Evolutionary conservation across 805 yeast genomes (phyloP).

Genomic region (Tetrapisispora pingtungensis): DNA sequence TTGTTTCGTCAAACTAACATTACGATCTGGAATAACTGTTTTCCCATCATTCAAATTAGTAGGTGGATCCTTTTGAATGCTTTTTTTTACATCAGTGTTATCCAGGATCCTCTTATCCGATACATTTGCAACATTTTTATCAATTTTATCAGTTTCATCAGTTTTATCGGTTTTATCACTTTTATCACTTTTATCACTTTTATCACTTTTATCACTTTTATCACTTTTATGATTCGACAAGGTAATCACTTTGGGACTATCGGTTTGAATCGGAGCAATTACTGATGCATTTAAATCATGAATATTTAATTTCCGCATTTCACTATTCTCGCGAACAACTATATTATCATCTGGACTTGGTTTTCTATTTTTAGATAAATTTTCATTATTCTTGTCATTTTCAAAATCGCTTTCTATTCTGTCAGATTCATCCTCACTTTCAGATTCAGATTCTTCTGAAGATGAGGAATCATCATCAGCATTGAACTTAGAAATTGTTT

Average conservation of each 20-base stretch:
- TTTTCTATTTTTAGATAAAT: background rate
- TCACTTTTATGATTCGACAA: too few species aligned
- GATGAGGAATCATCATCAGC: conserved; percentile 2
- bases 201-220: too few species aligned
- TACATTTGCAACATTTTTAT: too few species aligned
- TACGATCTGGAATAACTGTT: conserved; percentile 23
- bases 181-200: too few species aligned
- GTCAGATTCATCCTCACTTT: conserved; percentile 8
- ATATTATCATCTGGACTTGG: conserved; percentile 8
- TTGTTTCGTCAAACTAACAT: conserved; percentile 34
- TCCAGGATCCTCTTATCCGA: background rate
- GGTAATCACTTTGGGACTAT: background rate
- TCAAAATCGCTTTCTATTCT: conserved; percentile 13
- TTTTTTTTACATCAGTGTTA: background rate
- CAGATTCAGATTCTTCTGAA: conserved; percentile 4
- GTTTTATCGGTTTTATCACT: too few species aligned
- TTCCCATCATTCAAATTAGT: background rate
- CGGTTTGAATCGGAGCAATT: background rate
- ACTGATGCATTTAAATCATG: conserved; percentile 17
- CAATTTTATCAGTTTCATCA: too few species aligned
- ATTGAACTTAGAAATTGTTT: background rate
- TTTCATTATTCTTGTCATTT: background rate
- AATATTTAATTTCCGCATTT: conserved; percentile 11
- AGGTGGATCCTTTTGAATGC: too few species aligned
- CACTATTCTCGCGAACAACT: conserved; percentile 4